phyloP scores from a whole-genome alignment of 2,329 filamentous ascomycete genomes.

The Fusarium ramigenum region DNA sequence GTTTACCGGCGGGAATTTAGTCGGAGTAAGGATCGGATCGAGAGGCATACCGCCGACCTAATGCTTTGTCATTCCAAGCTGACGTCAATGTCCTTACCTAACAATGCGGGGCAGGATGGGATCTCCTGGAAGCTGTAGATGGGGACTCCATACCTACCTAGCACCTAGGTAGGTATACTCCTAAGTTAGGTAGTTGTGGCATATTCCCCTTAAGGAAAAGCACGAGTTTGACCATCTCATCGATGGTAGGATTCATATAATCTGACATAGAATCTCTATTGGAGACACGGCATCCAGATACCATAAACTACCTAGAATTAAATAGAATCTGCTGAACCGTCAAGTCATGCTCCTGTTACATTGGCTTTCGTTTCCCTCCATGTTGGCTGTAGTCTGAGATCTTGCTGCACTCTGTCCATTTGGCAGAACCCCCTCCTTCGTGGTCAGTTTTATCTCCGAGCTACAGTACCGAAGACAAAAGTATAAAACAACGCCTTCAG shows the following conservation, averaged over 20 bases:
- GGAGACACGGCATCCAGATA: background rate
- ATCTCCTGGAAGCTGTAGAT: background rate
- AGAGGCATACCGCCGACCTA: constrained; percentile 2
- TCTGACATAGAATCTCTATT: background rate
- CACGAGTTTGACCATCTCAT: background rate
- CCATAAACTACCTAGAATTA: background rate
- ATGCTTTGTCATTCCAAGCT: constrained; percentile 5
- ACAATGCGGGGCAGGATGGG: background rate
- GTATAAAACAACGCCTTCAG: background rate
- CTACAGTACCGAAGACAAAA: constrained; percentile 10
- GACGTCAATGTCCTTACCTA: background rate
- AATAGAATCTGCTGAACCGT: background rate
- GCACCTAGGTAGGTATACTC: too few relatives aligned
- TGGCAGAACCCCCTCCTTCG: background rate
- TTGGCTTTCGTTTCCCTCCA: background rate
- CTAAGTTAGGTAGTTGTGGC: background rate
- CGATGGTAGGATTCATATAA: background rate
- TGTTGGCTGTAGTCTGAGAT: background rate
- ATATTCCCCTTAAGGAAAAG: background rate
- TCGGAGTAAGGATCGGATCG: constrained; percentile 28
- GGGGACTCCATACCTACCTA: background rate
- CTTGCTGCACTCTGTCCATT: background rate
- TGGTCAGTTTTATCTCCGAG: constrained; percentile 25
- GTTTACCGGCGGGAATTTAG: background rate
- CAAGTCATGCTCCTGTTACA: background rate